Conservation (phyloP, 208 protist genomes). For the Trypanosoma caninum region DNA sequence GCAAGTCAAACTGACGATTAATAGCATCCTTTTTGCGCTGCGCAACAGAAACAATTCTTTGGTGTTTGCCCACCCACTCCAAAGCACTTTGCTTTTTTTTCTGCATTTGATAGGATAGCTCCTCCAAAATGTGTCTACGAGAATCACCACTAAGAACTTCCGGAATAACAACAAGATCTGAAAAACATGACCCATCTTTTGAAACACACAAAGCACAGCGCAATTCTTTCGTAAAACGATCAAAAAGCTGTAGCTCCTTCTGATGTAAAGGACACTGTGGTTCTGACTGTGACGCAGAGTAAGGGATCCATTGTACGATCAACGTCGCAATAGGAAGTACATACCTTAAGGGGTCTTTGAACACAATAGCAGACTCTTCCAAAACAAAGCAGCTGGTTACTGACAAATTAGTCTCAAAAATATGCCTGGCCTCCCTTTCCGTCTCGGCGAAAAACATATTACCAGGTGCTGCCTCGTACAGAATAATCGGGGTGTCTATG, state of each 20-base stretch:
- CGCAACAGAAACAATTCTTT: conserved; percentile 59
- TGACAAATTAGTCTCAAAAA: conserved; percentile 36
- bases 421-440: conserved; percentile 54
- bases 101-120: conserved; percentile 53
- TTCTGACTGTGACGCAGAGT: conserved; percentile 50
- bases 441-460: conserved; percentile 87
- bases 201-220: conserved; percentile 75
- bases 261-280: conserved; percentile 78
- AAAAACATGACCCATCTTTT: conserved; percentile 25
- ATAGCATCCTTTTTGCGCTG: conserved; percentile 67
- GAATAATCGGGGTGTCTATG: conserved; percentile 57
- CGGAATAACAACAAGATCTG: conserved; percentile 60
- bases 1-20: conserved; percentile 73
- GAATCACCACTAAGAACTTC: conserved; percentile 76
- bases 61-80: conserved; percentile 73
- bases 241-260: conserved; percentile 77
- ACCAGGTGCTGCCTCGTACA: conserved; percentile 79
- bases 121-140: conserved; percentile 52
- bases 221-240: conserved; percentile 70
- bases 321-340: conserved; percentile 69
- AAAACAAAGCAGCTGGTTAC: conserved; percentile 79
- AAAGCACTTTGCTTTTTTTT: conserved; percentile 43
- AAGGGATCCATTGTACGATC: conserved; percentile 73
- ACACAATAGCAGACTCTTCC: conserved; percentile 63
- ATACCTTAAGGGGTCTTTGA: conserved; percentile 56